Percentiles rank a stretch among this genome's conserved stretches.
Evolutionary conservation across 768 basidiomycete genomes (phyloP).

Genomic region (Boletus subcaerulescens): DNA sequence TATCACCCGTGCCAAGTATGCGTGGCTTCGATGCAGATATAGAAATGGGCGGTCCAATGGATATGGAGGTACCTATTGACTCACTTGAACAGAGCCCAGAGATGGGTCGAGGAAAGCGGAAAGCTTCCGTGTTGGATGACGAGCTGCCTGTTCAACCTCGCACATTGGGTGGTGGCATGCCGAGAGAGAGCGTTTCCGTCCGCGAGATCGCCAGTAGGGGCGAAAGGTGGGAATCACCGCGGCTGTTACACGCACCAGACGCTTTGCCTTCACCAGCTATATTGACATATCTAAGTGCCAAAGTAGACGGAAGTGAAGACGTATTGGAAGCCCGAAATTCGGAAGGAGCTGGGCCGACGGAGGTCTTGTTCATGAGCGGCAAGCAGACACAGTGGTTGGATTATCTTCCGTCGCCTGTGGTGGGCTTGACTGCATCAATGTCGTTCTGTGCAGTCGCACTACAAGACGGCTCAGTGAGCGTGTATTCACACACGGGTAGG

Average conservation of each 20-base stretch:
- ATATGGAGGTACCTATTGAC: constrained; percentile 55
- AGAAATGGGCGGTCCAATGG: constrained; percentile 44
- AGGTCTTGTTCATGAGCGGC: constrained; percentile 61
- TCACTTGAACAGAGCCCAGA: constrained; percentile 46
- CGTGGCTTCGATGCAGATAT: constrained; percentile 46
- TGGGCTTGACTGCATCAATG: constrained; percentile 61
- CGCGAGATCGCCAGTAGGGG: constrained; percentile 47
- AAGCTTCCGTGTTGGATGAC: constrained; percentile 43
- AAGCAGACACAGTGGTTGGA: constrained; percentile 87
- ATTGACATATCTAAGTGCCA: constrained; percentile 55
- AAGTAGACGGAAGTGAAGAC: constrained; percentile 65
- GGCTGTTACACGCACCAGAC: constrained; percentile 19
- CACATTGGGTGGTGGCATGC: constrained; percentile 70
- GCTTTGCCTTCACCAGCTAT: constrained; percentile 50
- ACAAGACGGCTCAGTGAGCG: constrained; percentile 75
- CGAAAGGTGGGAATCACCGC: constrained; percentile 17
- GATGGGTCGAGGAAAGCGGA: constrained; percentile 49
- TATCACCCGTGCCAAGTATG: constrained; percentile 50
- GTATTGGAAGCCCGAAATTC: constrained; percentile 78
- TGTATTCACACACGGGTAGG: constrained; percentile 83
- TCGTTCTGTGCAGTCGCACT: constrained; percentile 73
- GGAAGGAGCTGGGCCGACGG: constrained; percentile 60
- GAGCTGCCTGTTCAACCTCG: constrained; percentile 38
- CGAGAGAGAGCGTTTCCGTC: constrained; percentile 46
- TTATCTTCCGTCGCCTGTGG: constrained; percentile 73